Evolutionary conservation across 345 rosid species (phyloP).

Genomic region (Tarenaya hassleriana): DNA sequence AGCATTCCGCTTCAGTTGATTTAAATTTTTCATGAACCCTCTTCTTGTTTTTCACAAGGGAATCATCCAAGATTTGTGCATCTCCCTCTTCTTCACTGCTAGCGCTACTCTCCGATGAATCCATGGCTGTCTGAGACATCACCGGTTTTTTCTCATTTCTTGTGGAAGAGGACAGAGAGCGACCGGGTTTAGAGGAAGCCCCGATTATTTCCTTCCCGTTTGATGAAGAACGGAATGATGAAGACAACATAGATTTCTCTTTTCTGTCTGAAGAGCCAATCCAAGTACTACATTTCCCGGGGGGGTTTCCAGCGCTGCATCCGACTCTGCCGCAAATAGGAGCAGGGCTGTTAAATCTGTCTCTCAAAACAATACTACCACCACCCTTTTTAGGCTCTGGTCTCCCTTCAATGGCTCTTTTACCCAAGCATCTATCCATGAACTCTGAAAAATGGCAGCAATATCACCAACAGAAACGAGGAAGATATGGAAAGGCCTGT

Average conservation of each 20-base stretch:
- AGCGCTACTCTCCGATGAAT: constrained; percentile 61
- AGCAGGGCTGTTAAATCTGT: constrained; percentile 41
- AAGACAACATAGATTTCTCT: constrained; percentile 48
- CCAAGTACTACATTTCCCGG: constrained; percentile 43
- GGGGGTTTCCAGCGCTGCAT: constrained; percentile 47
- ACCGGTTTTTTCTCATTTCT: constrained; percentile 35
- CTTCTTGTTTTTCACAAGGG: constrained; percentile 45
- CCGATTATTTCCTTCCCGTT: constrained; percentile 63
- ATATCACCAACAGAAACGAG: constrained; percentile 32
- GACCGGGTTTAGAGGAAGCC: constrained; percentile 54
- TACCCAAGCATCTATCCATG: constrained; percentile 77
- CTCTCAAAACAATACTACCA: constrained; percentile 54
- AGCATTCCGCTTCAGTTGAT: constrained; percentile 39
- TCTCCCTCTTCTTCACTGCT: constrained; percentile 49
- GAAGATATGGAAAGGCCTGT: too few species aligned
- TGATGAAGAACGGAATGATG: constrained; percentile 37
- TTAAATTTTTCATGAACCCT: constrained; percentile 25
- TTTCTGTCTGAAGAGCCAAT: constrained; percentile 41
- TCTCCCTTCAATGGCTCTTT: constrained; percentile 44
- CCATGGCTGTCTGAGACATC: constrained; percentile 40
- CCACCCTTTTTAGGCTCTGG: constrained; percentile 45
- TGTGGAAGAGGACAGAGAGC: constrained; percentile 28
- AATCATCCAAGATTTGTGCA: constrained; percentile 28
- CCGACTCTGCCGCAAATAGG: constrained; percentile 54
- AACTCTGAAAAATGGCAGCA: constrained; percentile 14